Conservation (phyloP, 768 basidiomycete genomes). For the Kwoniella heveanensis region DNA sequence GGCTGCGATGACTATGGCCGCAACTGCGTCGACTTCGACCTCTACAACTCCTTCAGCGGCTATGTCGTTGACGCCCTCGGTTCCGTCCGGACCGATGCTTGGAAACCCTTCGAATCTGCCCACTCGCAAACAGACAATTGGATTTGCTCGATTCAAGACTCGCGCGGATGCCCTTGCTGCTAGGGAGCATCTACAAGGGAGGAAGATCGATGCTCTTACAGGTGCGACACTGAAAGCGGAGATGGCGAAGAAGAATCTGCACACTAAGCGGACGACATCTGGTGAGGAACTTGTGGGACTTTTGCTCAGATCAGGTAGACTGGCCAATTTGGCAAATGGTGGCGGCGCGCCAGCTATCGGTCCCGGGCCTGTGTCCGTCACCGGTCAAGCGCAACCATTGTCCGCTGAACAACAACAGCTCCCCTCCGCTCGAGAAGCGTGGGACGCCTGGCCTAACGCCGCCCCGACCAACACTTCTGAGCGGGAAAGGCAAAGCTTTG, state of each 20-base stretch:
- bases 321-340: conserved; percentile 31
- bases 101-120: conserved; percentile 58
- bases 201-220: conserved; percentile 87
- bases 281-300: conserved; percentile 56
- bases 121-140: conserved; percentile 88
- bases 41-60: conserved; percentile 48
- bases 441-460: conserved; percentile 38
- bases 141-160: conserved; percentile 92
- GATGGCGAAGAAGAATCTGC: conserved; percentile 99
- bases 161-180: conserved; percentile 84
- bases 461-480: conserved; percentile 1
- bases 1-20: conserved; percentile 38
- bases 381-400: background rate
- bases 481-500: conserved; percentile 9
- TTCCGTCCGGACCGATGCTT: conserved; percentile 28
- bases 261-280: conserved; percentile 90
- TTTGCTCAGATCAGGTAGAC: conserved; percentile 41
- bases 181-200: conserved; percentile 81
- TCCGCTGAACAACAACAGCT: conserved; percentile 7
- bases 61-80: conserved; percentile 39
- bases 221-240: conserved; percentile 93
- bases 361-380: background rate
- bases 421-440: conserved; percentile 29
- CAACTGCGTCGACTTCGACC: conserved; percentile 38
- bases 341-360: background rate